These are phyloP conservation scores for Carex sylvatica DNA, from an alignment of 202 grass and related monocot species.

Conservation along the genomic window DNA sequence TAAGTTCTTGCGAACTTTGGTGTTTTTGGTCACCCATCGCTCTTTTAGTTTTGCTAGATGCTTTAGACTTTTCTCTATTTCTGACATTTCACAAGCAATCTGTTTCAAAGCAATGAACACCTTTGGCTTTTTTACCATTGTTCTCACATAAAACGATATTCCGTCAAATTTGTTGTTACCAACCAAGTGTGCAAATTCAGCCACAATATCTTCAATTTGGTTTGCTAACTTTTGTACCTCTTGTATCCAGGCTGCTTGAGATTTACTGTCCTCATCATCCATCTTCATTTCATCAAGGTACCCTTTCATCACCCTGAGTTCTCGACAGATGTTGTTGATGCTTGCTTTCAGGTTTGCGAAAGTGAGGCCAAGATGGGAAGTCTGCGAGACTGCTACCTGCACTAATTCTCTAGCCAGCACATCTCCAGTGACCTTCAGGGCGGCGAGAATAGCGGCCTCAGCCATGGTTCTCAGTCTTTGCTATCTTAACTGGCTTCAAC, in stretches of 20 bases:
- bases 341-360: not conserved
- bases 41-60: conserved; percentile 29
- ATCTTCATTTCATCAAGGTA: conserved; percentile 4
- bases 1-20: not conserved
- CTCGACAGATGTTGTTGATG: not conserved
- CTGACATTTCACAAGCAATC: conserved; percentile 23
- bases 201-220: conserved; percentile 40
- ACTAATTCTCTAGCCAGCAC: not conserved
- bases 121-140: conserved; percentile 25
- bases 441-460: not conserved
- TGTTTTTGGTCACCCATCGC: conserved; percentile 8
- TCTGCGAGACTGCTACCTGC: not conserved
- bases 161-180: not conserved
- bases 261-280: not conserved
- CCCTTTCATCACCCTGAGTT: not conserved
- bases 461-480: not conserved
- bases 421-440: not conserved
- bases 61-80: conserved; percentile 29
- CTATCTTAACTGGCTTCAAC: not conserved
- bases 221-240: conserved; percentile 25
- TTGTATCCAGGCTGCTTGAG: conserved; percentile 18
- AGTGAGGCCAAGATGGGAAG: not conserved
- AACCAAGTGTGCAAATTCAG: conserved; percentile 31
- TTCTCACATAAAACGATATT: conserved; percentile 21
- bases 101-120: conserved; percentile 26